Evolutionary conservation across 208 protist species (phyloP), one percentile per base, ranked within the genome.

Genomic region (Crithidia thermophila): DNA sequence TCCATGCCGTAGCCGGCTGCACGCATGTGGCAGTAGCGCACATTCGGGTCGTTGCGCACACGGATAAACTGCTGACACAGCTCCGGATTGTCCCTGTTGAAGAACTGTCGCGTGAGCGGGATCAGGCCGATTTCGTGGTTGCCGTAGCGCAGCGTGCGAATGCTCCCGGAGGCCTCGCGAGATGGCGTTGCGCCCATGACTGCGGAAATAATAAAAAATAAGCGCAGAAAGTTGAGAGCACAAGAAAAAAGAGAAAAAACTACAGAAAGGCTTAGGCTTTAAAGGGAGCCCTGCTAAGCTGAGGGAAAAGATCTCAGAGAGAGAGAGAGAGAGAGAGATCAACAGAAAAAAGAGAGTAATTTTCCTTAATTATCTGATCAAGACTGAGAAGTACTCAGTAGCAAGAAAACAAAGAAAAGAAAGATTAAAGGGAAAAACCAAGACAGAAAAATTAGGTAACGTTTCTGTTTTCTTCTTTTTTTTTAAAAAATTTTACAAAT

Each of bases 91-190:
- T 73, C 36, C 7, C 68, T 51, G 28, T 72, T 74, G 57, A 91
- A 86, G 72, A 82, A 85, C 10, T 65, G 49, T 14, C 78, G 64
- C 2, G 78, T 78, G 11, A 91, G 60, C 5, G 85, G 85, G 61
- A 91, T 83, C 18, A 91, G 82, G 0, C 73, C 82, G 9, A 91
- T 75, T 60, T 91, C 85, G 51, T 91, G 85, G 31, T 75, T 84
- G 52, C 85, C 85, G 61, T 91, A 91, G 49, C 85, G 82, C 39
- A 91, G 80, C 64, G 78, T 81, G 56, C 76, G 85, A 23, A 92
- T 75, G 39, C 60, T 81, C 18, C 71, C 60, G 18, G 79, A 60
- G 9, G 71, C 71, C 39, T 91, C 77, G 16, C 77, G 71, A 8
- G 79, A 81, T 46, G 85, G 85, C 58, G 86, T 23, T 0, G 58